Conservation (phyloP, 108 stramenopile genomes). For the Seminavis robusta region DNA sequence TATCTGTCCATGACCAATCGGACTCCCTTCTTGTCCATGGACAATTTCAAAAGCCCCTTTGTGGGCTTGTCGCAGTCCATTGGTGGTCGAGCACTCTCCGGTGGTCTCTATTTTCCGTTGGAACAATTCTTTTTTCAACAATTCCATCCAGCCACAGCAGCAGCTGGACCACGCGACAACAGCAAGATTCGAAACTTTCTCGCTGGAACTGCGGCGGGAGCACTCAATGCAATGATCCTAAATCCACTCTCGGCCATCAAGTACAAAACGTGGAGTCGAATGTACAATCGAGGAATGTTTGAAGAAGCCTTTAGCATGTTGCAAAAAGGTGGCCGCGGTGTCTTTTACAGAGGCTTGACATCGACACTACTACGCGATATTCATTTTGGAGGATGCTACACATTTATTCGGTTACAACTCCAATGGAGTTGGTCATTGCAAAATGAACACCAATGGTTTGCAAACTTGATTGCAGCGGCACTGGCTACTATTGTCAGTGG, state of each 20-base stretch:
- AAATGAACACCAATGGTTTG: constrained; percentile 26
- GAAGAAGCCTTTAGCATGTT: constrained; percentile 40
- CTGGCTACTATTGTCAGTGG: constrained; percentile 49
- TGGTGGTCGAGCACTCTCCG: constrained; percentile 41
- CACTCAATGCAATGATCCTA: constrained; percentile 36
- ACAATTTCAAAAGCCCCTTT: constrained; percentile 42
- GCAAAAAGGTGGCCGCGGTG: constrained; percentile 33
- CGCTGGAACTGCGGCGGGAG: constrained; percentile 51
- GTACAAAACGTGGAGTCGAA: constrained; percentile 48
- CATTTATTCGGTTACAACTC: constrained; percentile 35
- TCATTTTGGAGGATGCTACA: constrained; percentile 47
- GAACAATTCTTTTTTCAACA: constrained; percentile 32
- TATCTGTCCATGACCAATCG: constrained; percentile 43
- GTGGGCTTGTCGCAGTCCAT: constrained; percentile 49
- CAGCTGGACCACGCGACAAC: not conserved
- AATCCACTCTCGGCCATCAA: constrained; percentile 51
- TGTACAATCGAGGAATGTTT: constrained; percentile 29
- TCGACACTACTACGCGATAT: constrained; percentile 46
- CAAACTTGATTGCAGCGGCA: constrained; percentile 39
- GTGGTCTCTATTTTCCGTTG: constrained; percentile 40
- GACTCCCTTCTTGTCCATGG: constrained; percentile 22
- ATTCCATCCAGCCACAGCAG: not conserved
- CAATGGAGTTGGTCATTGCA: constrained; percentile 17
- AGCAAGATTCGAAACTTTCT: constrained; percentile 24
- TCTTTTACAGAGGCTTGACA: constrained; percentile 37